Evolutionary conservation across 2,329 filamentous ascomycete genomes (phyloP), one percentile per base, ranked within the genome.

Genomic region (Daldinia sp.): DNA sequence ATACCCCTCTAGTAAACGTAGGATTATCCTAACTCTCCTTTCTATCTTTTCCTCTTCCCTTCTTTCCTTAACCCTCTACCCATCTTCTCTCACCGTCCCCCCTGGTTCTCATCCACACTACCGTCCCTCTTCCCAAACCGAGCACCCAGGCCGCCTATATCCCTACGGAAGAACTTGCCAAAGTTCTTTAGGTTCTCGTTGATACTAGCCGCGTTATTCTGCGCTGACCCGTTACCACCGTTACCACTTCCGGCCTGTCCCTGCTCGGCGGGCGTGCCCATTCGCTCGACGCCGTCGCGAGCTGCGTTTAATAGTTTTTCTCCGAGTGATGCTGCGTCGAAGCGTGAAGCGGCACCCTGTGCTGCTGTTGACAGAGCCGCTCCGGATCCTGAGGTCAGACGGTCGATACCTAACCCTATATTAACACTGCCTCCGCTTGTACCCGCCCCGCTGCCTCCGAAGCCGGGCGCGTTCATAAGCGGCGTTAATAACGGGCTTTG

Each of bases 181-280:
- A 99, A 92, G 76, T 93, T 97, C 80, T 93, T 94, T 77, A 98
- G 76, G 77, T 97, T 97, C 78, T 96, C 94, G 75, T 97, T 96
- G 67, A 97, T 86, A 53, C 90, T 92, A 6, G 86, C 87, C 71
- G 90, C 87, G 13, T 70, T 70, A 57, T 64, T 65, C 45, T 64
- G 56, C 25, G 56, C 86, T 63, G 73, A 64, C 58, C 52, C 68
- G 49, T 39, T 41, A 19, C 35, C 58, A 11, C 68, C 80, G 4
- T 32, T 64, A 8, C 17, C 17, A n/a, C 79, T 78, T 34, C 73
- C 79, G 69, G 56, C 71, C 30, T n/a, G 68, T 70, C 50, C 70
- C 67, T 56, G 68, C 70, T 64, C 68, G 61, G 43, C 70, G 53
- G 84, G 83, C 1, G 87, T 90, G 3, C 91, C 91, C 71, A 96